Evolutionary conservation across 176 grass and related monocot species (phyloP).

Genomic region (Zea luxurians): DNA sequence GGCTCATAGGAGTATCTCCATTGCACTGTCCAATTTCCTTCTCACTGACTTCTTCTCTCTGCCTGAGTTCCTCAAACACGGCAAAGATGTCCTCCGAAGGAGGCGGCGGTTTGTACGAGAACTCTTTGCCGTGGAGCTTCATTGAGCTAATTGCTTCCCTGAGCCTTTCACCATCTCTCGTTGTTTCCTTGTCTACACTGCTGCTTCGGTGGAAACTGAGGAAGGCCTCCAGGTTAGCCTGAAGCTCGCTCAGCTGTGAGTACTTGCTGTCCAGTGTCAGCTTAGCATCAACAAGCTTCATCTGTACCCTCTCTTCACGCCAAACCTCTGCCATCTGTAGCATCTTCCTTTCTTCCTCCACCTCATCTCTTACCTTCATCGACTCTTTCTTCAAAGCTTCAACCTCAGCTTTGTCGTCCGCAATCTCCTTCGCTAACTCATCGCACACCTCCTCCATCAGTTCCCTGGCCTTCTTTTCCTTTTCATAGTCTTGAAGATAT

Average conservation of each 20-base stretch:
- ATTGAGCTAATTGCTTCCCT: slow-evolving; percentile 50
- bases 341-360: slow-evolving; percentile 90
- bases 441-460: slow-evolving; percentile 76
- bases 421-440: slow-evolving; percentile 74
- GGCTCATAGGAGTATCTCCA: slow-evolving; percentile 34
- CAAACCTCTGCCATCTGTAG: slow-evolving; percentile 97
- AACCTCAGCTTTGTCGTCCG: slow-evolving; percentile 71
- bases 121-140: slow-evolving; percentile 55
- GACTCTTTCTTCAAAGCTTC: slow-evolving; percentile 75
- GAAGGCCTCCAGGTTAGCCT: slow-evolving; percentile 69
- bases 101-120: slow-evolving; percentile 59
- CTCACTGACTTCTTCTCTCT: slow-evolving; percentile 48
- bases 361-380: slow-evolving; percentile 66
- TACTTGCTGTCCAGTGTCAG: slow-evolving; percentile 81
- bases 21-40: slow-evolving; percentile 49
- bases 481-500: slow-evolving; percentile 67
- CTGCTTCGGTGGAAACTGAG: slow-evolving; percentile 44
- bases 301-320: slow-evolving; percentile 95
- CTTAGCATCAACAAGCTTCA: slow-evolving; percentile 95
- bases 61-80: slow-evolving; percentile 61
- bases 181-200: slow-evolving; percentile 33
- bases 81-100: slow-evolving; percentile 59
- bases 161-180: slow-evolving; percentile 55
- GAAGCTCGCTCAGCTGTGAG: slow-evolving; percentile 60
- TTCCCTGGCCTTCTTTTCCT: slow-evolving; percentile 70